These are phyloP conservation scores for Guyanaporus albipodus DNA, from an alignment of 768 basidiomycete species.

Conservation along the genomic window DNA sequence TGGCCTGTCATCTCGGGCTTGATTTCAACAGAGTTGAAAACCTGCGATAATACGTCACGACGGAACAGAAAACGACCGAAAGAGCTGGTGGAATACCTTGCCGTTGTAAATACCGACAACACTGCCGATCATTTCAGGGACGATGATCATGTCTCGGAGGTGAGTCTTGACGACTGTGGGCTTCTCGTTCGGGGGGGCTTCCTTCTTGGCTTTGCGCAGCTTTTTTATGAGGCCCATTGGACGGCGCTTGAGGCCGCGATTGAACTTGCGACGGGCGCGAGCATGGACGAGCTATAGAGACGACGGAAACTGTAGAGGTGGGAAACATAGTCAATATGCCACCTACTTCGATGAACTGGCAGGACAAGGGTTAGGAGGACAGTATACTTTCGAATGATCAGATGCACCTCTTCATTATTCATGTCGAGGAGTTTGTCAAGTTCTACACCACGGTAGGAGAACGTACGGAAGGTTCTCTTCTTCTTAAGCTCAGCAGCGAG, in stretches of 20 bases:
- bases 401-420: constrained; percentile 86
- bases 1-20: constrained; percentile 99
- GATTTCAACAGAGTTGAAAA: constrained; percentile 96
- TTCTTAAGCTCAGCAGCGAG: constrained; percentile 97
- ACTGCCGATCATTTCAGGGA: constrained; percentile 99
- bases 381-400: background rate
- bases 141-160: constrained; percentile 99
- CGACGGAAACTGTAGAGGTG: background rate
- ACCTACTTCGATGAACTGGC: constrained; percentile 76
- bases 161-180: constrained; percentile 99
- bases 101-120: constrained; percentile 99
- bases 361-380: constrained; percentile 2
- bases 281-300: constrained; percentile 98
- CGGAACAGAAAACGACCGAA: background rate
- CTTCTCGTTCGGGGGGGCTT: constrained; percentile 98
- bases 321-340: constrained; percentile 6
- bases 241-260: constrained; percentile 96
- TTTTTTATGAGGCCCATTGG: constrained; percentile 99
- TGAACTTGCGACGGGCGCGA: constrained; percentile 97
- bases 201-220: constrained; percentile 99
- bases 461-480: constrained; percentile 98
- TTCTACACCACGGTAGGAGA: constrained; percentile 97
- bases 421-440: constrained; percentile 97
- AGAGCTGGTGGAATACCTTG: constrained; percentile 52
- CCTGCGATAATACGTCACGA: constrained; percentile 37